phyloP scores from a whole-genome alignment of 139 green algal genomes.

The Picochlorum sp. region DNA sequence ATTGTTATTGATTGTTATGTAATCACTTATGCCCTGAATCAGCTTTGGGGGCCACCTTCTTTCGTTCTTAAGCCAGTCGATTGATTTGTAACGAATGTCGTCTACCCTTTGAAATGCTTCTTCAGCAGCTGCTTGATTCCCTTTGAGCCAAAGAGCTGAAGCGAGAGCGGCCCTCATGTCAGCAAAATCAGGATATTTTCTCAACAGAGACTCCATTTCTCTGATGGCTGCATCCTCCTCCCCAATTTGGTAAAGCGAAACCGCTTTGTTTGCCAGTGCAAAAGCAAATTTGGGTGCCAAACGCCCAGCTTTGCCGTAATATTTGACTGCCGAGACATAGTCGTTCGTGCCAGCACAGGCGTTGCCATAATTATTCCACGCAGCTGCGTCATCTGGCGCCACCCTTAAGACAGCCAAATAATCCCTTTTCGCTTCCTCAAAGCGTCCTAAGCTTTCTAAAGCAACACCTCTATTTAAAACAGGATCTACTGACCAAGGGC shows the following conservation, averaged over 20 bases:
- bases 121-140: conserved; percentile 66
- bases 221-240: conserved; percentile 36
- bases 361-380: conserved; percentile 85
- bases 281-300: conserved; percentile 72
- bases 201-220: conserved; percentile 65
- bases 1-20: conserved; percentile 42
- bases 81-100: conserved; percentile 44
- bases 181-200: conserved; percentile 65
- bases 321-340: conserved; percentile 19
- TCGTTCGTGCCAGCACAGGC: conserved; percentile 2
- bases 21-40: conserved; percentile 42
- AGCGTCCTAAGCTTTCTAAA: conserved; percentile 56
- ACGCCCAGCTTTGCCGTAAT: conserved; percentile 44
- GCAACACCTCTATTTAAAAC: conserved; percentile 75
- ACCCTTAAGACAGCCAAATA: conserved; percentile 63
- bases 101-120: conserved; percentile 11
- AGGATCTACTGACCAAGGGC: conserved; percentile 76
- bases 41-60: conserved; percentile 66
- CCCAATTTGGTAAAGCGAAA: conserved; percentile 61
- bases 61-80: conserved; percentile 44
- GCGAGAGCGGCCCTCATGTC: conserved; percentile 74
- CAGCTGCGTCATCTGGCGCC: conserved; percentile 52
- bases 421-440: conserved; percentile 59
- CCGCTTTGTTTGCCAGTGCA: conserved; percentile 61
- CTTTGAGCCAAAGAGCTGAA: conserved; percentile 63